A percentile compares a stretch with the other conserved stretches of the same genome.
Conservation (phyloP, 2,329 filamentous ascomycete species). For the Fusarium tupiense region DNA sequence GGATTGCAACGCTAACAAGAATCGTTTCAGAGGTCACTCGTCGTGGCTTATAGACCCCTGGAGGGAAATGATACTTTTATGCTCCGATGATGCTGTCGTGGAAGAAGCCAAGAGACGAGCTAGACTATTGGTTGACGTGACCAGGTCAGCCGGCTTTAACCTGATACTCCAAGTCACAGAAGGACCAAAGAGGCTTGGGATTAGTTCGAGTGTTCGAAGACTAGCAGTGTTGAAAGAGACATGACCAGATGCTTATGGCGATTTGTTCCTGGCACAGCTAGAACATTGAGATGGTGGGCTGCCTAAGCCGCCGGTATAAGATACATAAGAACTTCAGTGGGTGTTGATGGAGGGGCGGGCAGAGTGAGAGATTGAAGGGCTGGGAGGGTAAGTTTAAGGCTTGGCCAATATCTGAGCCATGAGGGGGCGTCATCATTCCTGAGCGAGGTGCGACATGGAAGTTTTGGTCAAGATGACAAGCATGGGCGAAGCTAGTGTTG, state of each 20-base stretch:
- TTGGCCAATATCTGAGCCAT: slow-evolving; percentile 6
- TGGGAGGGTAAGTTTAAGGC: slow-evolving; percentile 21
- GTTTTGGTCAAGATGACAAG: not conserved
- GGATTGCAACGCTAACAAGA: not conserved
- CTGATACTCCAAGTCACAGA: slow-evolving; percentile 4
- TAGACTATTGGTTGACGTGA: slow-evolving; percentile 30
- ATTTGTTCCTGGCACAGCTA: slow-evolving; percentile 19
- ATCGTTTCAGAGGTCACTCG: not conserved
- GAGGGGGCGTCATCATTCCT: slow-evolving; percentile 17
- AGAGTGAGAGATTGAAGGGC: slow-evolving; percentile 6
- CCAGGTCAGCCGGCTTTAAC: slow-evolving; percentile 29
- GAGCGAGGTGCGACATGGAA: not conserved
- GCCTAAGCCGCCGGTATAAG: slow-evolving; percentile 19
- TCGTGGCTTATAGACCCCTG: not conserved
- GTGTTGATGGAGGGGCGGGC: slow-evolving; percentile 1
- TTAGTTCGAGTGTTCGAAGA: not conserved
- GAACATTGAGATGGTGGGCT: slow-evolving; percentile 19
- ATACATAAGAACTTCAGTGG: slow-evolving; percentile 8
- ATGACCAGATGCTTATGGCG: slow-evolving; percentile 5
- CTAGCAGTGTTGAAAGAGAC: not conserved
- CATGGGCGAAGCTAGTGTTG: not conserved
- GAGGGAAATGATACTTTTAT: slow-evolving; percentile 12
- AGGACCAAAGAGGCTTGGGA: not conserved
- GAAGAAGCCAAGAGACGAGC: not conserved
- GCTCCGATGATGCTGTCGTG: slow-evolving; percentile 15